Evolutionary conservation across 768 basidiomycete species (phyloP).

Genomic region (Leccinum incarnatum): DNA sequence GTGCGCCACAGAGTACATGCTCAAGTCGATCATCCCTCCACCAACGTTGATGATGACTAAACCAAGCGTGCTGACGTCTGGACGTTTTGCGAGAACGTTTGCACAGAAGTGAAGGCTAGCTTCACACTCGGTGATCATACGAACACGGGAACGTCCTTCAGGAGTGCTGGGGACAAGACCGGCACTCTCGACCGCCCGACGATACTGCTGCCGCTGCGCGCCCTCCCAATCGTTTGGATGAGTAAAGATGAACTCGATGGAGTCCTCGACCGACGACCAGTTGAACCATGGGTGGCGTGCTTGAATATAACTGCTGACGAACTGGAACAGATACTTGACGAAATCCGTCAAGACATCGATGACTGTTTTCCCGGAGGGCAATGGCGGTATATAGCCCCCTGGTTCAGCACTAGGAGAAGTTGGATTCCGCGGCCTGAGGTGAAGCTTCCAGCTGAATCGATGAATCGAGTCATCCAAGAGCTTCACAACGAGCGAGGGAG

Average conservation of each 20-base stretch:
- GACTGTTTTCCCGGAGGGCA: not conserved
- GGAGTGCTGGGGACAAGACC: not conserved
- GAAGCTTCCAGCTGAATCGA: not conserved
- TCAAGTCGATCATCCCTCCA: not conserved
- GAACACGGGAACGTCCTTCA: not conserved
- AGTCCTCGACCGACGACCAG: not conserved
- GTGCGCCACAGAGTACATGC: not conserved
- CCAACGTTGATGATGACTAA: not conserved
- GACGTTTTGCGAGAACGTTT: not conserved
- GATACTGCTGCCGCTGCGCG: not conserved
- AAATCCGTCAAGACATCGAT: not conserved
- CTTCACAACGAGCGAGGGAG: not conserved
- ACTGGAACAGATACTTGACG: not conserved
- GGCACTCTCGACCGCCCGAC: not conserved
- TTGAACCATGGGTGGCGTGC: not conserved
- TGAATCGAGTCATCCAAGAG: not conserved
- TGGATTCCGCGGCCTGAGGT: not conserved
- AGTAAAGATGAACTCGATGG: not conserved
- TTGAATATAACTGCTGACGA: not conserved
- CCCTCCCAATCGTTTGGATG: not conserved
- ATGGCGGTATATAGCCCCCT: not conserved
- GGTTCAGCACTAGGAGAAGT: not conserved
- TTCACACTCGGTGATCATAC: not conserved
- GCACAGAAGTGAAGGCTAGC: not conserved
- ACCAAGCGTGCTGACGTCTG: not conserved